phyloP scores from a whole-genome alignment of 2,329 filamentous ascomycete genomes.

The Fusarium musae region DNA sequence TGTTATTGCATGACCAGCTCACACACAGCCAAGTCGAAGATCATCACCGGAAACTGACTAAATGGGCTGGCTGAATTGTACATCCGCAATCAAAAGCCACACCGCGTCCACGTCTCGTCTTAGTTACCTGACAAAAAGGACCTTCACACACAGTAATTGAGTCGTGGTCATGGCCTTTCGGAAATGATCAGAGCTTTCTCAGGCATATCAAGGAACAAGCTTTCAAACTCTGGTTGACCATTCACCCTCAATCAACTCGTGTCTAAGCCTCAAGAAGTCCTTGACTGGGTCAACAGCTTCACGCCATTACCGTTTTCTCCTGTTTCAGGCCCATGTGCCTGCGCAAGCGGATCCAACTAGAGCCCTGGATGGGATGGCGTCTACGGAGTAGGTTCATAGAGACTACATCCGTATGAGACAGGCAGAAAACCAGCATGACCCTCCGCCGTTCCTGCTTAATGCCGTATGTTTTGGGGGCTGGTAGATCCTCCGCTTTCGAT shows the following conservation, averaged over 20 bases:
- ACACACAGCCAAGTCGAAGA: conserved; percentile 1
- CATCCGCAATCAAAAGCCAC: not conserved
- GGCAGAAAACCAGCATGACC: not conserved
- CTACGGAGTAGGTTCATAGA: not conserved
- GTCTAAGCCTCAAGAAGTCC: conserved; percentile 11
- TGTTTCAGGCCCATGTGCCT: conserved; percentile 43
- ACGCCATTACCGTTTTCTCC: conserved; percentile 29
- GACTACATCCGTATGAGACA: not conserved
- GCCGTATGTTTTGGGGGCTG: conserved; percentile 21
- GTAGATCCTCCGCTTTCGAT: conserved; percentile 41
- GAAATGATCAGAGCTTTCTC: conserved; percentile 31
- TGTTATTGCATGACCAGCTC: conserved; percentile 35
- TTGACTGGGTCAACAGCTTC: conserved; percentile 29
- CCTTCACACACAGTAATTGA: not conserved
- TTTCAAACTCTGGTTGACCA: conserved; percentile 19
- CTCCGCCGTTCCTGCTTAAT: conserved; percentile 20
- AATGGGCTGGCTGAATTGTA: not conserved
- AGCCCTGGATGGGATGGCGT: conserved; percentile 13
- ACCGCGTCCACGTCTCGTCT: conserved; percentile 2
- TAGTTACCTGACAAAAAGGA: not conserved
- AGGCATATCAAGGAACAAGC: not conserved
- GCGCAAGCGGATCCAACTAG: conserved; percentile 29
- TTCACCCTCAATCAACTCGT: conserved; percentile 4
- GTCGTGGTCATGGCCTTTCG: conserved; percentile 27
- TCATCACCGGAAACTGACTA: not conserved